Percentiles rank a stretch among this genome's conserved stretches.
Conservation (phyloP, 2,329 filamentous ascomycete species). For the Ceratocystis destructans region DNA sequence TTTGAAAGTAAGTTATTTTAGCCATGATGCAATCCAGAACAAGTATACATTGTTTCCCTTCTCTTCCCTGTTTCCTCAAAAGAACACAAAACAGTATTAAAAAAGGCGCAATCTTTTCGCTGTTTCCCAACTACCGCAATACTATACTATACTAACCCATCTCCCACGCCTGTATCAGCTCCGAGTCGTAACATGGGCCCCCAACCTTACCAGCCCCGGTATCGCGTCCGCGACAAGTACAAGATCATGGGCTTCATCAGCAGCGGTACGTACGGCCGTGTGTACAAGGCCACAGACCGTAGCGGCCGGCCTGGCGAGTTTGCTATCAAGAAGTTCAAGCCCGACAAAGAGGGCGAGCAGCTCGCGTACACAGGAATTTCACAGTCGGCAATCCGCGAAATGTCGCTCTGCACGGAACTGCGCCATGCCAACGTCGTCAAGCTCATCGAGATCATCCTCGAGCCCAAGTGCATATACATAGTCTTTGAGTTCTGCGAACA, state of each 20-base stretch:
- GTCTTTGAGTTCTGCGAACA: slow-evolving; percentile 98
- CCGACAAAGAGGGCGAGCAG: slow-evolving; percentile 92
- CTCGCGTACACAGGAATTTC: slow-evolving; percentile 95
- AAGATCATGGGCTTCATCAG: slow-evolving; percentile 97
- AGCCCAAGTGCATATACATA: slow-evolving; percentile 99
- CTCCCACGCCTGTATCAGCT: neutral
- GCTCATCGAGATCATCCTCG: slow-evolving; percentile 86
- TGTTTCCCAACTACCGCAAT: neutral
- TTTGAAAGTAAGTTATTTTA: slow-evolving; percentile 28
- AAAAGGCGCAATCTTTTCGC: too few relatives aligned
- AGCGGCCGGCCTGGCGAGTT: slow-evolving; percentile 61
- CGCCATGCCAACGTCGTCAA: slow-evolving; percentile 79
- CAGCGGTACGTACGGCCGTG: slow-evolving; percentile 91
- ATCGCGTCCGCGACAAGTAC: slow-evolving; percentile 82
- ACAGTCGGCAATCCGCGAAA: slow-evolving; percentile 91
- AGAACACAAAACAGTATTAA: too few relatives aligned
- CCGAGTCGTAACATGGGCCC: slow-evolving; percentile 16
- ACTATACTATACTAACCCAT: neutral
- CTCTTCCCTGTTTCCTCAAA: too few relatives aligned
- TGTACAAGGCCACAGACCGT: slow-evolving; percentile 83
- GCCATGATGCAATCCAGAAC: neutral
- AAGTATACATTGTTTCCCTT: too few relatives aligned
- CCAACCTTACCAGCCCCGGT: slow-evolving; percentile 54
- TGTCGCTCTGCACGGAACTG: slow-evolving; percentile 90
- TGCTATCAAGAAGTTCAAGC: slow-evolving; percentile 99